Percentiles rank a stretch among this genome's conserved stretches.
These are phyloP conservation scores for Aspergillus kassunensis DNA, from an alignment of 495 filamentous ascomycete species.

Conservation along the genomic window DNA sequence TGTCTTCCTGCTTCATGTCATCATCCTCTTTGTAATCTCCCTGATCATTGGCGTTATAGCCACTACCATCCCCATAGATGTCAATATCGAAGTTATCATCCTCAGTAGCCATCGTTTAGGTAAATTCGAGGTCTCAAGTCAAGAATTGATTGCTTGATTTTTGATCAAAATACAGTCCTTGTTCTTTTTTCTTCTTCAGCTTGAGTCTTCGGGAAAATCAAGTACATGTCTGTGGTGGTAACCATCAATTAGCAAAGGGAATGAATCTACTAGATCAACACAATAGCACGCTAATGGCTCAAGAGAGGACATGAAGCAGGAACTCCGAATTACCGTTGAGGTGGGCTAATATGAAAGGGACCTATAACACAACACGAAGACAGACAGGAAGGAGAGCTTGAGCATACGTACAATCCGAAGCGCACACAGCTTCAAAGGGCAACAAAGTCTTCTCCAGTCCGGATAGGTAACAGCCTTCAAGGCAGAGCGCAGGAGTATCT, in stretches of 20 bases:
- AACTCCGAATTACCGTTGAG: background rate
- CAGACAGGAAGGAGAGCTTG: constrained; percentile 23
- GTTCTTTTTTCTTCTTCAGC: constrained; percentile 21
- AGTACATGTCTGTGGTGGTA: constrained; percentile 45
- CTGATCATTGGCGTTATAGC: constrained; percentile 42
- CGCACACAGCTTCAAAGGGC: constrained; percentile 23
- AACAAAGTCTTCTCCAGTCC: constrained; percentile 25
- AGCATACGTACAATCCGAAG: constrained; percentile 48
- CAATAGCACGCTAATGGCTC: background rate
- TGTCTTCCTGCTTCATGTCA: constrained; percentile 48
- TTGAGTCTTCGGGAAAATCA: constrained; percentile 30
- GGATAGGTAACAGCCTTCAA: constrained; percentile 13
- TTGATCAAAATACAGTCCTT: constrained; percentile 33
- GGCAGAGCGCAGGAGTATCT: constrained; percentile 13
- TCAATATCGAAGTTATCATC: constrained; percentile 98
- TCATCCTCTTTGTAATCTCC: constrained; percentile 50
- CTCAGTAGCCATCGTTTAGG: constrained; percentile 62
- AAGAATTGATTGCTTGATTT: constrained; percentile 31
- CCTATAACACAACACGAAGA: constrained; percentile 5
- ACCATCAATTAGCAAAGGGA: constrained; percentile 38
- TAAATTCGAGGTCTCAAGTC: constrained; percentile 25
- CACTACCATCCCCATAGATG: constrained; percentile 82
- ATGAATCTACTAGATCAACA: constrained; percentile 15
- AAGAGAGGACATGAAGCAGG: background rate
- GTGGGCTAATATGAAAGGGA: constrained; percentile 2